Base-by-base conservation (phyloP, 2,329 filamentous ascomycete species). In the Ilyonectria robusta region DNA sequence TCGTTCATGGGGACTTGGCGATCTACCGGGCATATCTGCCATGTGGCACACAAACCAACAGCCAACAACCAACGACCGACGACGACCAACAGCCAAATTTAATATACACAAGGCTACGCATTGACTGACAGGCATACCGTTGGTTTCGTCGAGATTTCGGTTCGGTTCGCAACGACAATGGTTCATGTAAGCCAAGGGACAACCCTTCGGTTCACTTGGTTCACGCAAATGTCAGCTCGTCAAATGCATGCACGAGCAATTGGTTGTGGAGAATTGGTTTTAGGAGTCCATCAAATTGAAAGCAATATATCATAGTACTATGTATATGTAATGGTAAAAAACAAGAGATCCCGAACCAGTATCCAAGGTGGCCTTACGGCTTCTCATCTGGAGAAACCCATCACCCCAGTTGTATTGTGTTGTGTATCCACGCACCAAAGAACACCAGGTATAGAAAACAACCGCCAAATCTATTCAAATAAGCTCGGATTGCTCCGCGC, bases 301-400 rank as follows among this genome's bases (percentile, higher is more conserved):
- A 72, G 35, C 50, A 71, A 66, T 75, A 75, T 75, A 68, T 70
- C 72, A 67, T 68, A 67, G 46, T 55, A 66, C 59, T 68, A 72
- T 64, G 70, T 71, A 66, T 73, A 72, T 73, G 65, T 65, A 70
- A 51, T 40, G 58, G 37, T 40, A 42, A 63, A 42, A 42, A 63
- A 67, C 53, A 26, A 62, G 61, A 62, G 57, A 71, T 72, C 66
- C 73, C 67, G 65, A 74, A 70, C 65, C 65, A 67, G 57, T 57
- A 68, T 66, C 68, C 70, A 66, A 66, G 62, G 56, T 62, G 55
- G 53, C 57, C 33, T 40, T 61, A 31, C 58, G 46, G 17, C 56
- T 33, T 51, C 59, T 61, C 60, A 48, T 65, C 29, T 56, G 42
- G 54, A 66, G 44, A 53, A 48, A 62, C 59, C 53, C 65, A 58